Base-by-base conservation (phyloP, 192 early-diverging fungal species). In the Chytriomyces confervae region DNA sequence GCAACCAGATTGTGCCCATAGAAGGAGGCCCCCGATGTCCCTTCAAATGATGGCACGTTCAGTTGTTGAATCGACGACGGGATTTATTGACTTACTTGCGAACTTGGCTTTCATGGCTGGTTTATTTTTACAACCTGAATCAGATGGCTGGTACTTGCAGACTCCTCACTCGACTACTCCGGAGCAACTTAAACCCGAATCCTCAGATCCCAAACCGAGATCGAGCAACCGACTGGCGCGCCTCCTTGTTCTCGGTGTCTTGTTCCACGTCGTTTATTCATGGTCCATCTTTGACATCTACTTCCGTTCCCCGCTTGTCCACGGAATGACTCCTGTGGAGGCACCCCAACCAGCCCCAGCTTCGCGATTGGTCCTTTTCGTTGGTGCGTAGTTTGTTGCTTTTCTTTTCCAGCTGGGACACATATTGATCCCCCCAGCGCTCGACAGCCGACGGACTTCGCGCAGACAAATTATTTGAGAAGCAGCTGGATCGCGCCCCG, bases 201-300 rank as follows among this genome's bases (percentile, higher is more conserved):
- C 36, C 4, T 36, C 36, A 36, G 36, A 36, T 36, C 36, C 36
- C 36, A 36, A 36, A 36, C 36, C 36, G 36, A 36, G 36, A 57
- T 5, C 53, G 53, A 20, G 3, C 16, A 20, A 57, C 20, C 53
- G 67, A 5, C 67, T 69, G 5, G 67, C n/a, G 8, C 13, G 69
- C 7, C 75, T 77, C 24, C 86, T 97, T 84, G 81, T 94, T 69
- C 82, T 95, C 64, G 94, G 95, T 24, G 91, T 97, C 62, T 77
- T 95, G 60, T 98, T 98, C 86, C 97, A 98, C 86, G 77, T 95
- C 47, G 85, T 94, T 50, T 98, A 98, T 82, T 85, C 95, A 65
- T 86, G 86, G 83, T 94, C 92, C 81, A 98, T 98, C 69, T 98
- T 98, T 77, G 97, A 98, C 87, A 97, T 98, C 82, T 98, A 98